phyloP scores from a whole-genome alignment of 768 basidiomycete genomes.

The Kwoniella sp. region DNA sequence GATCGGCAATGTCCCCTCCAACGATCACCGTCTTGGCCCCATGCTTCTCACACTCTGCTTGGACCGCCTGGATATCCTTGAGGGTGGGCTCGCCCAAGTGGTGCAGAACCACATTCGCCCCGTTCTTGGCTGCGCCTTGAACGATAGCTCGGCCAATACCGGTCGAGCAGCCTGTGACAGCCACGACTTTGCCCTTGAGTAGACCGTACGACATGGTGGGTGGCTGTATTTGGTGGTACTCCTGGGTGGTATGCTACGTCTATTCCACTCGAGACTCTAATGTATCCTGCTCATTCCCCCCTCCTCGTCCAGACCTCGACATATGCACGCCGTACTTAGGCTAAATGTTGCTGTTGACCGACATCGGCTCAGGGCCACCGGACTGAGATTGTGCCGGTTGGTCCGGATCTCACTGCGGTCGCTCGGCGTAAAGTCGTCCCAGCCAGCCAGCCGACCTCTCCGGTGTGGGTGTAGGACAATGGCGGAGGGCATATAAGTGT shows the following conservation, averaged over 20 bases:
- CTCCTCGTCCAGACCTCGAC: too few species aligned
- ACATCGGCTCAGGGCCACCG: too few species aligned
- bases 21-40: constrained; percentile 56
- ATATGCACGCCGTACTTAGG: too few species aligned
- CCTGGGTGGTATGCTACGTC: too few species aligned
- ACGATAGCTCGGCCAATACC: constrained; percentile 71
- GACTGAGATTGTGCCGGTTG: too few species aligned
- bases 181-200: constrained; percentile 58
- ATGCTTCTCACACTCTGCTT: constrained; percentile 55
- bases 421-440: too few species aligned
- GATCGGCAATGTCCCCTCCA: constrained; percentile 63
- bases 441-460: too few species aligned
- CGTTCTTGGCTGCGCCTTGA: constrained; percentile 61
- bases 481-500: too few species aligned
- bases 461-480: too few species aligned
- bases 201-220: constrained; percentile 22
- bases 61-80: constrained; percentile 29
- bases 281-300: not conserved
- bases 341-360: too few species aligned
- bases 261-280: not conserved
- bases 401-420: too few species aligned
- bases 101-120: constrained; percentile 66
- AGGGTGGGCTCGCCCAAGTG: constrained; percentile 63
- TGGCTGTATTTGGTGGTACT: not conserved
- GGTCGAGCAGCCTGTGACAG: constrained; percentile 68